Percentiles rank a stretch among this genome's conserved stretches.
These are phyloP conservation scores for Pelagophyceae sp. DNA, from an alignment of 352 stramenopile species.

Conservation along the genomic window DNA sequence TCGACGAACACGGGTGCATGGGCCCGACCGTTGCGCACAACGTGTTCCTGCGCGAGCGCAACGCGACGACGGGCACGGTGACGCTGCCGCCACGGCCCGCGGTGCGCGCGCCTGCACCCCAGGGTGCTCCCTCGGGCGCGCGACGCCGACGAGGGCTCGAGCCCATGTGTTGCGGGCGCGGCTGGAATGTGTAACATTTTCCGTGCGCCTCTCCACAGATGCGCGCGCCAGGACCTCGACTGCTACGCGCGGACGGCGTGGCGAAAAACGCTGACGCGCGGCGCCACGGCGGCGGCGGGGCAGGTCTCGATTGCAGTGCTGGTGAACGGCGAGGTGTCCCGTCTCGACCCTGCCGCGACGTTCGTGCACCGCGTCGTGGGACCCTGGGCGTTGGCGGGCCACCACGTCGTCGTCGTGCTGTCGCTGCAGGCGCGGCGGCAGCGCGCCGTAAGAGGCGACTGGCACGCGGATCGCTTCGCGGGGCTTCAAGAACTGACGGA, in stretches of 20 bases:
- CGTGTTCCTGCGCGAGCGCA: background rate
- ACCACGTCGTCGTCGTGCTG: background rate
- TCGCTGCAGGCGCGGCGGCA: background rate
- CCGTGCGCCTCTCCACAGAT: too few species aligned
- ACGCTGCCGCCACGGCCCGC: background rate
- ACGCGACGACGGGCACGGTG: background rate
- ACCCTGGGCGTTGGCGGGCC: background rate
- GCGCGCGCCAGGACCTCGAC: background rate
- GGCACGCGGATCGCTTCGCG: background rate
- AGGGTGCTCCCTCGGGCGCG: too few species aligned
- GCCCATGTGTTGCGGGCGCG: too few species aligned
- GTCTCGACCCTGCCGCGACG: slow-evolving; percentile 2
- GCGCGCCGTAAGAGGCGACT: background rate
- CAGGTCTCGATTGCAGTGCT: background rate
- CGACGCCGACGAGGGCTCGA: too few species aligned
- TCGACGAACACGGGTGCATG: background rate
- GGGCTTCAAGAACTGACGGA: background rate
- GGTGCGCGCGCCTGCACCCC: too few species aligned
- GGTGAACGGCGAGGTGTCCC: slow-evolving; percentile 5
- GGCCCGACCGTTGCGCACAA: background rate
- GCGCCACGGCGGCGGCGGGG: background rate
- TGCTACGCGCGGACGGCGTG: background rate
- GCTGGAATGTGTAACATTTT: too few species aligned
- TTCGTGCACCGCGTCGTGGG: background rate
- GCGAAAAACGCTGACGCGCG: background rate